Evolutionary conservation across 495 filamentous ascomycete genomes (phyloP).

Genomic region (Elaphomyces granulatus): DNA sequence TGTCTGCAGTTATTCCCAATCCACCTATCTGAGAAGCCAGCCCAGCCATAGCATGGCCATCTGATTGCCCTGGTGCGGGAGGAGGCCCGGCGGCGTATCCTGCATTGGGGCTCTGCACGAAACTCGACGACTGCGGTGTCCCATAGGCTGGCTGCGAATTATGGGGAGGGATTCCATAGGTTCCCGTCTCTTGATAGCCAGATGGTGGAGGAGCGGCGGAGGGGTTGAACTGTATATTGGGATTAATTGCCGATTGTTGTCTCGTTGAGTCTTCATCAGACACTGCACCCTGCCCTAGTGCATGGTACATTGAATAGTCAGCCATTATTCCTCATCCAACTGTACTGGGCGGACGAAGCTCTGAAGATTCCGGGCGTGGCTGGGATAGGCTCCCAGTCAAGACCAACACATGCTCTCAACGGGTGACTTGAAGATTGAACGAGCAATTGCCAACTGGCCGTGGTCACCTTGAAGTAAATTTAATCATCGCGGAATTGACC

Average conservation of each 20-base stretch:
- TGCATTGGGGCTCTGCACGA: conserved; percentile 15
- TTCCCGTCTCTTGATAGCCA: conserved; percentile 47
- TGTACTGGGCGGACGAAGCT: background rate
- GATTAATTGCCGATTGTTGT: conserved; percentile 3
- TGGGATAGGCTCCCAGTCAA: too few species aligned
- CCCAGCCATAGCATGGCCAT: conserved; percentile 37
- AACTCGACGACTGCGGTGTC: conserved; percentile 19
- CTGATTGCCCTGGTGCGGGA: conserved; percentile 16
- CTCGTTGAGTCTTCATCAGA: conserved; percentile 49
- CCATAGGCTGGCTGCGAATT: conserved; percentile 34
- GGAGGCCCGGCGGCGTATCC: conserved; percentile 24
- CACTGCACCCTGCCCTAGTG: conserved; percentile 39
- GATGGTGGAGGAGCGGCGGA: conserved; percentile 31
- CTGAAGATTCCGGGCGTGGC: too few species aligned
- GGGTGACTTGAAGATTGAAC: too few species aligned
- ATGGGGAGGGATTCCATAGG: conserved; percentile 25
- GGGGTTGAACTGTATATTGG: conserved; percentile 11
- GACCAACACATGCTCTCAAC: too few species aligned
- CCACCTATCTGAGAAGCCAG: conserved; percentile 79
- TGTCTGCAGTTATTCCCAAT: conserved; percentile 56
- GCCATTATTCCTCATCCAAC: conserved; percentile 41
- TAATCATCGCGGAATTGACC: too few species aligned
- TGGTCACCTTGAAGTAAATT: too few species aligned
- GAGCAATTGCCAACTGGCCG: too few species aligned
- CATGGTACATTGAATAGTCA: conserved; percentile 65